Conservation (phyloP, 139 green algal species). For the Trebouxia sp. region DNA sequence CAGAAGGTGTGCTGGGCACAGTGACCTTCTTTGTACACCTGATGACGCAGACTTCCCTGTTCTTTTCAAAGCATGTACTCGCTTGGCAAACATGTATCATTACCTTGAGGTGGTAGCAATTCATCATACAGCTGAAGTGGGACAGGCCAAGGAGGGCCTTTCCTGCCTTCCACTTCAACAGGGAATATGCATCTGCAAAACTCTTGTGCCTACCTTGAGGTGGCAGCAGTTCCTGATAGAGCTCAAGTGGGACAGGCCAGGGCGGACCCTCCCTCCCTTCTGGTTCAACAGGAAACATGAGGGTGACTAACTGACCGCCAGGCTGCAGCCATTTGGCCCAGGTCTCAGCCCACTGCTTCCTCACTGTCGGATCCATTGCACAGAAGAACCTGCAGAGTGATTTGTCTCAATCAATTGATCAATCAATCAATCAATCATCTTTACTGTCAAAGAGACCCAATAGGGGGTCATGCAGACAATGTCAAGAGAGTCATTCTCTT, state of each 20-base stretch:
- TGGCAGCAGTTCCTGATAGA: slow-evolving; percentile 54
- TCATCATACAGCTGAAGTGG: slow-evolving; percentile 52
- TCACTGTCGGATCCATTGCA: slow-evolving; percentile 60
- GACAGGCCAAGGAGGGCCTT: slow-evolving; percentile 63
- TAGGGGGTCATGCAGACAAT: no score
- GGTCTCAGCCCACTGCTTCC: slow-evolving; percentile 50
- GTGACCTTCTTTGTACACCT: no score
- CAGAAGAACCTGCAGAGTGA: slow-evolving; percentile 59
- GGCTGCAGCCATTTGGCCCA: slow-evolving; percentile 51
- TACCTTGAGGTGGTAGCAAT: slow-evolving; percentile 44
- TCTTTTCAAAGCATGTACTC: no score
- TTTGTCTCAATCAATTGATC: background rate
- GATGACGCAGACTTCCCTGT: no score
- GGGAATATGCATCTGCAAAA: no score
- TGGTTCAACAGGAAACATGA: slow-evolving; percentile 65
- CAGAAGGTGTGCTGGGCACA: no score
- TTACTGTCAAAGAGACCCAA: no score
- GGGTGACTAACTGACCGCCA: slow-evolving; percentile 56
- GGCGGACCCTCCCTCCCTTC: slow-evolving; percentile 45
- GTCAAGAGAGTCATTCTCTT: no score
- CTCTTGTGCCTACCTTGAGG: slow-evolving; percentile 20
- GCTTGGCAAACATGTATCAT: background rate
- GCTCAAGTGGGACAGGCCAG: slow-evolving; percentile 51
- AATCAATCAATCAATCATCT: background rate
- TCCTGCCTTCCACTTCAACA: slow-evolving; percentile 30